Conservation (phyloP, 208 protist genomes). For the Crithidia bombi region DNA sequence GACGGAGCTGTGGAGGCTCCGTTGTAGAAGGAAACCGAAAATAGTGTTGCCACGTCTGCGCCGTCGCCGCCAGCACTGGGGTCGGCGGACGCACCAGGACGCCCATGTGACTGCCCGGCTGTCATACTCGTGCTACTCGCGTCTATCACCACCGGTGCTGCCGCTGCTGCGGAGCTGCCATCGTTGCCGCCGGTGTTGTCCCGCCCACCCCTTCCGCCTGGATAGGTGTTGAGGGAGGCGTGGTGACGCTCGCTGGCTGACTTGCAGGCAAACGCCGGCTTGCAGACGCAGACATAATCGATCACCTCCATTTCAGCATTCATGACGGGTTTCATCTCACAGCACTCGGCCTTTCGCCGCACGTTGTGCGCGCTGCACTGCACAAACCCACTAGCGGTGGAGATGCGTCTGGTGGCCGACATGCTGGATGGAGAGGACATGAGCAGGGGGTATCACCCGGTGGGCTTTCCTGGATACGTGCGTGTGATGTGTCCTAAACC, state of each 20-base stretch:
- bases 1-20: background rate
- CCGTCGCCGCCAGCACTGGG: background rate
- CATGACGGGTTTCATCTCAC: slow-evolving; percentile 49
- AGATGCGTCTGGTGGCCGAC: background rate
- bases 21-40: slow-evolving; percentile 30
- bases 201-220: background rate
- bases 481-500: no score
- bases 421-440: slow-evolving; percentile 8
- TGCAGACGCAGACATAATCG: slow-evolving; percentile 64
- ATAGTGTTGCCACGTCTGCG: slow-evolving; percentile 16
- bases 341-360: slow-evolving; percentile 58
- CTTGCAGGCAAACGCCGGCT: slow-evolving; percentile 40
- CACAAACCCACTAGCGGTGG: slow-evolving; percentile 43
- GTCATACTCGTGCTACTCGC: slow-evolving; percentile 29
- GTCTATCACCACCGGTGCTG: slow-evolving; percentile 16
- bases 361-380: slow-evolving; percentile 56
- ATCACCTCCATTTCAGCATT: slow-evolving; percentile 76
- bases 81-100: background rate
- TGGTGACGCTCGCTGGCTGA: slow-evolving; percentile 12
- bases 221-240: background rate
- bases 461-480: background rate
- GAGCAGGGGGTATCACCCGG: no score
- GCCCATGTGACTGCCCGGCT: slow-evolving; percentile 2
- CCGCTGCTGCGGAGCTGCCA: background rate
- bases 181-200: background rate